Conservation (phyloP, 305 asterid species). For the Withania somnifera region DNA sequence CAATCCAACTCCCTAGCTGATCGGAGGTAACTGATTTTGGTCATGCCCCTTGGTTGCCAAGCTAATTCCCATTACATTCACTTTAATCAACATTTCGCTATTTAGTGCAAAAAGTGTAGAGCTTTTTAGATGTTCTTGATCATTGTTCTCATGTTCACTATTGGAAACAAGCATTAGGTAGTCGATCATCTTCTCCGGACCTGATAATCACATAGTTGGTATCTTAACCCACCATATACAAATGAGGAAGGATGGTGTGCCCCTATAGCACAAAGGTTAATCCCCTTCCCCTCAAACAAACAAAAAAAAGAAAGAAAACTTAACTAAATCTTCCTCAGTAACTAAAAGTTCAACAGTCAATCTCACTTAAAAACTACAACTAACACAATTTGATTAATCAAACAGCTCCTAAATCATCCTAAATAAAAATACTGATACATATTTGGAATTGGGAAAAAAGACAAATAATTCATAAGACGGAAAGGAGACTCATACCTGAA, state of each 20-base stretch:
- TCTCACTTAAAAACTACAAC: background rate
- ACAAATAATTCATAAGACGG: conserved; percentile 4
- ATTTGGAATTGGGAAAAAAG: background rate
- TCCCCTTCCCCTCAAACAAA: background rate
- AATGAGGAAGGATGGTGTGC: background rate
- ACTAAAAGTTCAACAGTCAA: background rate
- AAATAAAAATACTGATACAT: background rate
- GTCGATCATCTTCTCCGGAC: background rate
- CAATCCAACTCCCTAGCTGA: background rate
- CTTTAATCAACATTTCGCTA: background rate
- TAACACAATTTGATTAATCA: background rate
- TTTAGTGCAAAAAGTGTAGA: background rate
- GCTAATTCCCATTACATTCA: background rate
- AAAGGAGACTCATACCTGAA: conserved; percentile 45
- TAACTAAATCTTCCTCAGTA: background rate
- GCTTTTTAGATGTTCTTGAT: background rate
- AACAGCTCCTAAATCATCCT: background rate
- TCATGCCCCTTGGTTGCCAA: background rate
- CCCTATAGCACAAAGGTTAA: background rate
- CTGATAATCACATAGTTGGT: background rate
- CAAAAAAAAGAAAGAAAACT: background rate
- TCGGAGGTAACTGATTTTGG: background rate
- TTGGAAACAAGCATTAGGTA: background rate
- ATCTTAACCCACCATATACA: background rate
- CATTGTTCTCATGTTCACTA: background rate